Evolutionary conservation across 1,284 basidiomycete species (phyloP).

Genomic region (Jaminaea rosea): DNA sequence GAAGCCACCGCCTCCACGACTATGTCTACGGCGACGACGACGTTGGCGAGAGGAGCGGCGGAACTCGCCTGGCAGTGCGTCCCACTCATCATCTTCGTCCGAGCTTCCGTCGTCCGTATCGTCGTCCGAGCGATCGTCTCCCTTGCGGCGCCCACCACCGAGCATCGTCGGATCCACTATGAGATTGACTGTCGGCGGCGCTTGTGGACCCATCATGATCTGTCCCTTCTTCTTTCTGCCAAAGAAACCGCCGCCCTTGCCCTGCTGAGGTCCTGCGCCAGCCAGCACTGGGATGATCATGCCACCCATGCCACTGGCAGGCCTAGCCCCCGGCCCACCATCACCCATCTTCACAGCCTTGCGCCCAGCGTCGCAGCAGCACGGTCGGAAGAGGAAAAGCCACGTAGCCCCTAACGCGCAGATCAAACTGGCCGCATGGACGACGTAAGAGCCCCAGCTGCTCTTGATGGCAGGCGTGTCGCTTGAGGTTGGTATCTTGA

Average conservation of each 20-base stretch:
- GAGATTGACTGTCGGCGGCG: slow-evolving; percentile 26
- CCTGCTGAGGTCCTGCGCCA: slow-evolving; percentile 3
- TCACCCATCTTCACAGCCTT: slow-evolving; percentile 12
- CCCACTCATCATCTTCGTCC: too few species aligned
- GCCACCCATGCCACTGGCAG: slow-evolving; percentile 10
- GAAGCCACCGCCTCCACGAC: too few species aligned
- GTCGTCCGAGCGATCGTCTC: too few species aligned
- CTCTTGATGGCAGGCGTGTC: slow-evolving; percentile 5
- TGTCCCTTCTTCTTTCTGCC: slow-evolving; percentile 18
- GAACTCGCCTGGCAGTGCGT: too few species aligned
- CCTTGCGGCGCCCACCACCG: too few species aligned
- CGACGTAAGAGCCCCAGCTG: slow-evolving; percentile 18
- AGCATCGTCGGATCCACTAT: slow-evolving; percentile 30
- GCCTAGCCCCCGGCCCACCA: not conserved
- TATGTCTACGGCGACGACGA: too few species aligned
- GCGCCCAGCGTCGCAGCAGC: slow-evolving; percentile 16
- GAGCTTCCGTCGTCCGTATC: too few species aligned
- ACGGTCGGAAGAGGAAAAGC: slow-evolving; percentile 12
- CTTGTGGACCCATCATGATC: slow-evolving; percentile 3
- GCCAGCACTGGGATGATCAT: slow-evolving; percentile 27
- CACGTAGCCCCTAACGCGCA: slow-evolving; percentile 18
- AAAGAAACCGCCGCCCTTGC: slow-evolving; percentile 6
- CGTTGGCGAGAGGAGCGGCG: too few species aligned
- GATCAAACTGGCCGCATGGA: slow-evolving; percentile 20
- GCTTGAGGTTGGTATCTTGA: slow-evolving; percentile 20